A percentile compares a stretch with the other conserved stretches of the same genome.
phyloP scores from a whole-genome alignment of 2,329 filamentous ascomycete genomes.

The Fusarium scirpi region DNA sequence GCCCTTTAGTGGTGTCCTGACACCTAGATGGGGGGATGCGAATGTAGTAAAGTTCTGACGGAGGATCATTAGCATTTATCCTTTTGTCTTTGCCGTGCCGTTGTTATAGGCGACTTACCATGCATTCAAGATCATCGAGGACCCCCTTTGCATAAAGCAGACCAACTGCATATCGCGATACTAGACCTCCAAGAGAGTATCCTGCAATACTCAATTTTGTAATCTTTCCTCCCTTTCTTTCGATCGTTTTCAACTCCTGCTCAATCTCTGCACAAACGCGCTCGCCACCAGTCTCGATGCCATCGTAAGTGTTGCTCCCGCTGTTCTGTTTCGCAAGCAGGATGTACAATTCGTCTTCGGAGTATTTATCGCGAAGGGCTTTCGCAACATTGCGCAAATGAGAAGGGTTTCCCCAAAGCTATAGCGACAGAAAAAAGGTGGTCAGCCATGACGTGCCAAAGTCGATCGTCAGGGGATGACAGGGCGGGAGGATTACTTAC shows the following conservation, averaged over 20 bases:
- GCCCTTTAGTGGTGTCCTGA: conserved; percentile 75
- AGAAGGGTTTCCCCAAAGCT: conserved; percentile 83
- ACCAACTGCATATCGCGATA: conserved; percentile 88
- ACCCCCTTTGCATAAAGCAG: conserved; percentile 84
- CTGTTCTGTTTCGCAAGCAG: conserved; percentile 79
- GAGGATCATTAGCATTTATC: conserved; percentile 24
- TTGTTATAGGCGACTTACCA: conserved; percentile 60
- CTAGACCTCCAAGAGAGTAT: conserved; percentile 89
- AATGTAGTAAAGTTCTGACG: conserved; percentile 90
- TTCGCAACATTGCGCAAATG: conserved; percentile 78
- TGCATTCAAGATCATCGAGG: conserved; percentile 82
- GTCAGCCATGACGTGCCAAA: conserved; percentile 42
- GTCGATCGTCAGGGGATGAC: conserved; percentile 30
- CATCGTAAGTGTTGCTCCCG: conserved; percentile 78
- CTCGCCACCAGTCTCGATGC: conserved; percentile 75
- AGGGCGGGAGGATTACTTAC: conserved; percentile 59
- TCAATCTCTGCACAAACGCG: conserved; percentile 76
- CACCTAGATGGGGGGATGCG: conserved; percentile 85
- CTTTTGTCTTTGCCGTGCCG: neutral
- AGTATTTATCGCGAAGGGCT: conserved; percentile 69
- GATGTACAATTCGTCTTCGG: conserved; percentile 74
- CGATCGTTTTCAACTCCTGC: conserved; percentile 68
- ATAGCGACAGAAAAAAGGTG: conserved; percentile 2
- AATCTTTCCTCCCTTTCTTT: conserved; percentile 75
- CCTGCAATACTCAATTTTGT: conserved; percentile 87